phyloP scores from a whole-genome alignment of 1,284 basidiomycete species.

The Xanthoconium separans region DNA sequence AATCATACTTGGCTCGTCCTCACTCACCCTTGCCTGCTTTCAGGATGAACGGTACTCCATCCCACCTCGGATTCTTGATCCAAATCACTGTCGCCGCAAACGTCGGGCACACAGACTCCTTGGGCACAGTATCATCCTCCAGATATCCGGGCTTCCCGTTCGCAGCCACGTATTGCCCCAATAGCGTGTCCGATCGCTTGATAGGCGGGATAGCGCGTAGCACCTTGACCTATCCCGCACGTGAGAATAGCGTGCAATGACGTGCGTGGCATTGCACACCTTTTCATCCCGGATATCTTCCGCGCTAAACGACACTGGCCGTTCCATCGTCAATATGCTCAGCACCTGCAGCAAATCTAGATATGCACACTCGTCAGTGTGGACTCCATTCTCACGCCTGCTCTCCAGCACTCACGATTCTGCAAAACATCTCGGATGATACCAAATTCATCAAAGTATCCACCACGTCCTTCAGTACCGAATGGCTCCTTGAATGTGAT shows the following conservation, averaged over 20 bases:
- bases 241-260: conserved; percentile 16
- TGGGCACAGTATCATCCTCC: conserved; percentile 93
- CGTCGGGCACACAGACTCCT: conserved; percentile 88
- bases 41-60: conserved; percentile 95
- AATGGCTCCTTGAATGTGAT: conserved; percentile 99
- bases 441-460: conserved; percentile 98
- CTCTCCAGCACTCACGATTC: conserved; percentile 72
- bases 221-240: conserved; percentile 78
- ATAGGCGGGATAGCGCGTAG: conserved; percentile 87
- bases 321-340: conserved; percentile 92
- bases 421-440: conserved; percentile 96
- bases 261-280: conserved; percentile 42
- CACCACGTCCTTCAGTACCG: conserved; percentile 94
- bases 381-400: conserved; percentile 6
- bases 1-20: conserved; percentile 1
- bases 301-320: conserved; percentile 93
- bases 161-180: conserved; percentile 88
- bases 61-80: conserved; percentile 95
- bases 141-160: conserved; percentile 96
- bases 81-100: conserved; percentile 86
- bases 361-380: conserved; percentile 10
- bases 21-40: conserved; percentile 91
- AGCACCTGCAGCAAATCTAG: conserved; percentile 91
- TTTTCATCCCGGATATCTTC: conserved; percentile 98
- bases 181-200: conserved; percentile 72